These are phyloP conservation scores for Pittosporum tobira DNA, from an alignment of 129 eudicot genomes.

Conservation along the genomic window DNA sequence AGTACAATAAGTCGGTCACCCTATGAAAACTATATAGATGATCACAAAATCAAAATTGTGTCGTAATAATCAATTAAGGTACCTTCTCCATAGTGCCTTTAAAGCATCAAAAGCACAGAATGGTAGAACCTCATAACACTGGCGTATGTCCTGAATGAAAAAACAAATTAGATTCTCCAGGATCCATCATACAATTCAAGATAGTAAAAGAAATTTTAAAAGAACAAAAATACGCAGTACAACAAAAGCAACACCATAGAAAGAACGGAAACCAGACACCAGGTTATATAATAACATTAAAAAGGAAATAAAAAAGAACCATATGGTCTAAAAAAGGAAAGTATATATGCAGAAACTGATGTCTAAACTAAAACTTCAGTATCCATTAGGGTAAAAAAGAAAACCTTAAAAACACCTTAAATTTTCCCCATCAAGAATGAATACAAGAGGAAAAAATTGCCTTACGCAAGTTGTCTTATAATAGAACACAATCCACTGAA, in stretches of 20 bases:
- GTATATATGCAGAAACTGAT: conserved; percentile 17
- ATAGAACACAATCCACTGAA: conserved; percentile 49
- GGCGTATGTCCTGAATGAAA: conserved; percentile 58
- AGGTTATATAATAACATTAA: background rate
- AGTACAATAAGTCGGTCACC: background rate
- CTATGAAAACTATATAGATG: too few relatives aligned
- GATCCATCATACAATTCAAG: conserved; percentile 24
- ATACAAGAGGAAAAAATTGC: conserved; percentile 62
- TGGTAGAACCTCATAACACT: conserved; percentile 3
- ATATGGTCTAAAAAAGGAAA: conserved; percentile 6
- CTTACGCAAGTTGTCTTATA: conserved; percentile 69
- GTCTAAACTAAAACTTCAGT: conserved; percentile 30
- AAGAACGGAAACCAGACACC: background rate
- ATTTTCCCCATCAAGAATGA: conserved; percentile 61
- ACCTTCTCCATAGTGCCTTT: conserved; percentile 16
- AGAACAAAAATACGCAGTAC: background rate
- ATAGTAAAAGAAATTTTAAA: conserved; percentile 6
- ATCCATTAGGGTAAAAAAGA: conserved; percentile 1
- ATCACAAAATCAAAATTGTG: background rate
- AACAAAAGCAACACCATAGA: background rate
- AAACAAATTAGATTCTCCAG: conserved; percentile 49
- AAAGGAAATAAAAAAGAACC: background rate
- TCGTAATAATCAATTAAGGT: conserved; percentile 4
- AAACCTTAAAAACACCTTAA: conserved; percentile 18
- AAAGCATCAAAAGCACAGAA: conserved; percentile 15